These are phyloP conservation scores for Dryadomyces quercivorus DNA, from an alignment of 2,329 filamentous ascomycete species.

Conservation along the genomic window DNA sequence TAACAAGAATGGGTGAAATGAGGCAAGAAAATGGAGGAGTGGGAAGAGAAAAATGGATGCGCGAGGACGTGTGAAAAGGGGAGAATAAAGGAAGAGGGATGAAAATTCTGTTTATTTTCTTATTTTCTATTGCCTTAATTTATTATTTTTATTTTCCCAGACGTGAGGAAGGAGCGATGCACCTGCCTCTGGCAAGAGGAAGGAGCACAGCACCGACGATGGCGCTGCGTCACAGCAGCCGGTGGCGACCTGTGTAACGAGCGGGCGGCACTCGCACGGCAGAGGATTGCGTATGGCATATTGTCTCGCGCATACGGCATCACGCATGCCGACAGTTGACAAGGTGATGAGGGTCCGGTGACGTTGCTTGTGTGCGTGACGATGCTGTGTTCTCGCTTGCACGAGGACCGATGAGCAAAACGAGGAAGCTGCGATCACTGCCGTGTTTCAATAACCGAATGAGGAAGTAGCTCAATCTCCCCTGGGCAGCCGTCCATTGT, in stretches of 20 bases:
- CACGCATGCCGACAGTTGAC: no score
- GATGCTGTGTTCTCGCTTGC: background rate
- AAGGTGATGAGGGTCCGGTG: background rate
- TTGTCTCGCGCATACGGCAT: no score
- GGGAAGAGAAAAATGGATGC: background rate
- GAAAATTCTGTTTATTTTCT: background rate
- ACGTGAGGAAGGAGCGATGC: background rate
- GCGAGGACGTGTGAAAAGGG: background rate
- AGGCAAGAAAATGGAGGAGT: background rate
- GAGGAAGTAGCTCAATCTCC: background rate
- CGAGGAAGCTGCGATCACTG: background rate
- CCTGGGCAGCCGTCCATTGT: no score
- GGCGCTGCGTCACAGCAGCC: no score
- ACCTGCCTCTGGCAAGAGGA: background rate
- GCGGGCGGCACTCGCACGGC: no score
- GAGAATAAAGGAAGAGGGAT: background rate
- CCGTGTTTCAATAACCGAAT: background rate
- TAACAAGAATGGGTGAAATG: no score
- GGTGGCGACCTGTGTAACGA: no score
- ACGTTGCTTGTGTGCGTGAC: no score
- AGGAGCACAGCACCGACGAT: background rate
- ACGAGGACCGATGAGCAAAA: background rate
- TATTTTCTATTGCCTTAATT: background rate
- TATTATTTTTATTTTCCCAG: background rate
- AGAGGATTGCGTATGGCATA: no score